Evolutionary conservation across 306 rosid species (phyloP), one percentile per base, ranked within the genome.

Genomic region (Vicia faba): DNA sequence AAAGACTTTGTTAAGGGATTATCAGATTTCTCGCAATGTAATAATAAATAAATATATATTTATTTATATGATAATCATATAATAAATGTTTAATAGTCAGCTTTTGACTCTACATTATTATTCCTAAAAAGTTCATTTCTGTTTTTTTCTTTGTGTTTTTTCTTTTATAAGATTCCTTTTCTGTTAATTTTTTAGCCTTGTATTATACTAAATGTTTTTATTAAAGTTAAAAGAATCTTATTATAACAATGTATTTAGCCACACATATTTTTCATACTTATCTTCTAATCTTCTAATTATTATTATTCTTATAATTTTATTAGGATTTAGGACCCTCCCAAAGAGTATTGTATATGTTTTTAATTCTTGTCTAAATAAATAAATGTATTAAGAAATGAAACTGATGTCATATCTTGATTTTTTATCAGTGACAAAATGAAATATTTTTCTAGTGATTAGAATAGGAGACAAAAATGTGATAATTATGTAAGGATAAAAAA

Each of bases 11-110:
- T 77, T 70, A 54, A 53, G 45, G 72, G 58, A 74, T 58, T 16
- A 75, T 78, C 80, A 53, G 61, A 84, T 78, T 72, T 84, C 71
- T 79, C 73, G 80, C 58, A 40, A 75, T 81, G 75, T 75, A 75
- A 64, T 11, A 3, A 69, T 33, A 33, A 6, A 33, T 33, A 33
- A 6, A 6, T 6, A 6, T 33, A 6, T 33, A 33, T 33, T 33
- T 33, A 33, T 33, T 33, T 25, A 68, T 48, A 26, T 20, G 23
- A 20, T 20, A 20, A 20, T 63, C 19, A 51, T 9, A 38, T 74
- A 64, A 49, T 40, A 49, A 57, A 71, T 63, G 55, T 12, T 0
- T 69, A 60, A 61, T 70, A 66, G 53, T 64, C 61, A 73, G 54
- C 70, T 76, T 83, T 83, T 83, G 80, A 72, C 80, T 65, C 56